Evolutionary conservation across 1,139 yeast genomes (phyloP).

Genomic region (Pichia sp.): DNA sequence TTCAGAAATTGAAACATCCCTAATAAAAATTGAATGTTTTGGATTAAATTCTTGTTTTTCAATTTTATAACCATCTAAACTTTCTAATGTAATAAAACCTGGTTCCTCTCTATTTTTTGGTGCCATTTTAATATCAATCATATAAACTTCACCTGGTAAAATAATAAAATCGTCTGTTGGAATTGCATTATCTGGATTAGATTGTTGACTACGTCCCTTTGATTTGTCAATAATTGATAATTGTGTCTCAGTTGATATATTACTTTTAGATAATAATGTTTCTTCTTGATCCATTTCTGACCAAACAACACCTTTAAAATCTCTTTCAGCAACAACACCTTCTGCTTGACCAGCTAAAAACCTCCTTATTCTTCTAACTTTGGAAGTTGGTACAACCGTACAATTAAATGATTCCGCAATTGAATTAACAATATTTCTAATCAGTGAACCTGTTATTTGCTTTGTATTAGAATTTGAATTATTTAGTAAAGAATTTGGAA

Average conservation of each 20-base stretch:
- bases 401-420: conserved; percentile 79
- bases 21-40: conserved; percentile 67
- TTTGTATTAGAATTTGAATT: neutral
- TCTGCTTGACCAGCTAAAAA: conserved; percentile 95
- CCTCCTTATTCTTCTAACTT: conserved; percentile 84
- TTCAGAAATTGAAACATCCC: conserved; percentile 77
- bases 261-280: conserved; percentile 42
- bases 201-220: conserved; percentile 27
- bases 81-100: conserved; percentile 63
- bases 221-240: conserved; percentile 33
- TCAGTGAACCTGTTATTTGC: conserved; percentile 54
- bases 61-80: conserved; percentile 55
- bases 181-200: conserved; percentile 40
- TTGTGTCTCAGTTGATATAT: conserved; percentile 32
- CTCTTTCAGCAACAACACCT: conserved; percentile 84
- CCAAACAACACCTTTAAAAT: conserved; percentile 92
- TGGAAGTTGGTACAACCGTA: conserved; percentile 84
- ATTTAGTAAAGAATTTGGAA: conserved; percentile 35
- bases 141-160: conserved; percentile 78
- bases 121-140: conserved; percentile 76
- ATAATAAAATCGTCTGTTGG: conserved; percentile 76
- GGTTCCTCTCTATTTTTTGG: conserved; percentile 46
- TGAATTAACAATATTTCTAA: conserved; percentile 71
- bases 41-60: conserved; percentile 47
- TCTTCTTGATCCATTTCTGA: conserved; percentile 76